Conservation (phyloP, 345 rosid genomes). For the Limnanthes douglasii region DNA sequence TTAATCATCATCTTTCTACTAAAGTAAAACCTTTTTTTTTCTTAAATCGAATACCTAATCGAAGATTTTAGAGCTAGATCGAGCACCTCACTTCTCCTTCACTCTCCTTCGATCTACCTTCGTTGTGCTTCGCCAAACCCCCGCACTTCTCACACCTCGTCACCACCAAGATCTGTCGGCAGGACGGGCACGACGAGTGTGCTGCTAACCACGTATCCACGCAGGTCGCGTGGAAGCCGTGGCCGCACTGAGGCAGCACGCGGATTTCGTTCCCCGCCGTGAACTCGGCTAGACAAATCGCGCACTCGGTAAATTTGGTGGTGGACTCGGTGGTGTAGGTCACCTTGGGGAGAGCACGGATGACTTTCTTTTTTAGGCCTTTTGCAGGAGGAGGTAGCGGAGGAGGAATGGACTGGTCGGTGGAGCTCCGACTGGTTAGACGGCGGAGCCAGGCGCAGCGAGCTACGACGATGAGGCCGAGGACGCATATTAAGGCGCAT, state of each 20-base stretch:
- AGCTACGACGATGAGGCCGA: slow-evolving; percentile 47
- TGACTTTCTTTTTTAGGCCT: slow-evolving; percentile 64
- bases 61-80: too few relatives aligned
- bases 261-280: slow-evolving; percentile 37
- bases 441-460: slow-evolving; percentile 50
- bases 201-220: slow-evolving; percentile 51
- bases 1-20: too few relatives aligned
- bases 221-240: slow-evolving; percentile 43
- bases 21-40: too few relatives aligned
- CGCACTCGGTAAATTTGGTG: slow-evolving; percentile 23
- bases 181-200: slow-evolving; percentile 52
- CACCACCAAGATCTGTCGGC: slow-evolving; percentile 40
- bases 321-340: slow-evolving; percentile 23
- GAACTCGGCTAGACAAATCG: slow-evolving; percentile 42
- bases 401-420: too few relatives aligned
- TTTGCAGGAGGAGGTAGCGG: slow-evolving; percentile 20
- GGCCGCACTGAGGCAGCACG: slow-evolving; percentile 46
- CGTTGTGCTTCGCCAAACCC: too few relatives aligned
- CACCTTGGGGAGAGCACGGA: slow-evolving; percentile 45
- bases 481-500: slow-evolving; percentile 56
- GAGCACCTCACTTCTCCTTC: too few relatives aligned
- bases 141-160: slow-evolving; percentile 15
- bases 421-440: background rate
- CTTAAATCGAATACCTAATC: too few relatives aligned
- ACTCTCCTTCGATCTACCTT: too few relatives aligned